Evolutionary conservation across 129 eudicot genomes (phyloP).

Genomic region (Dittrichia graveolens): DNA sequence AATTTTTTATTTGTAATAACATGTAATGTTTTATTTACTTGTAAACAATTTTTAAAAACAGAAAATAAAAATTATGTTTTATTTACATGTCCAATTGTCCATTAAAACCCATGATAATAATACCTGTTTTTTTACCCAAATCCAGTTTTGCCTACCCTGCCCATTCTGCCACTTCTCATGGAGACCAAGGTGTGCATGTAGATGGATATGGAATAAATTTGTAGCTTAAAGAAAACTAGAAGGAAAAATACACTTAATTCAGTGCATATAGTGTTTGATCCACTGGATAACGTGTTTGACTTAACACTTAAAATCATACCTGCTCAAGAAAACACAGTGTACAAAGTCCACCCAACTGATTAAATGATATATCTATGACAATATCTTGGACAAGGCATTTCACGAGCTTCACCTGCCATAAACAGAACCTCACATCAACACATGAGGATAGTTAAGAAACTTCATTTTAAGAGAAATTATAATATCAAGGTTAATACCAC

Average conservation of each 20-base stretch:
- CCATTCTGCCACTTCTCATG: neutral
- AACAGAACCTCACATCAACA: neutral
- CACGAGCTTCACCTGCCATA: slow-evolving; percentile 86
- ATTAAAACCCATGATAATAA: neutral
- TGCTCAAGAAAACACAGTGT: slow-evolving; percentile 96
- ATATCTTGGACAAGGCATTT: slow-evolving; percentile 83
- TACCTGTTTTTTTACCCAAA: neutral
- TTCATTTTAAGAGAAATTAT: slow-evolving; percentile 2
- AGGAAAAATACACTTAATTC: neutral
- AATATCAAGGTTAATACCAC: neutral
- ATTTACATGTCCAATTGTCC: neutral
- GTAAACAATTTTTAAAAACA: neutral
- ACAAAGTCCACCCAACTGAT: slow-evolving; percentile 93
- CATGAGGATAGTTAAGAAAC: neutral
- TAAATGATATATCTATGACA: slow-evolving; percentile 86
- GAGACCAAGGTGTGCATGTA: neutral
- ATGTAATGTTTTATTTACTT: neutral
- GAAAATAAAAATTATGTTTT: neutral
- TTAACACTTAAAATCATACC: slow-evolving; percentile 40
- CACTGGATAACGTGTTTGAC: slow-evolving; percentile 3
- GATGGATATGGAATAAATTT: neutral
- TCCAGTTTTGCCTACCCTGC: neutral
- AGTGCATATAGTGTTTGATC: neutral
- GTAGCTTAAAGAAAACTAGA: neutral
- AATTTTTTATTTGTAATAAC: neutral